Base-by-base conservation (phyloP, 768 basidiomycete genomes). In the Trametes cingulata region DNA sequence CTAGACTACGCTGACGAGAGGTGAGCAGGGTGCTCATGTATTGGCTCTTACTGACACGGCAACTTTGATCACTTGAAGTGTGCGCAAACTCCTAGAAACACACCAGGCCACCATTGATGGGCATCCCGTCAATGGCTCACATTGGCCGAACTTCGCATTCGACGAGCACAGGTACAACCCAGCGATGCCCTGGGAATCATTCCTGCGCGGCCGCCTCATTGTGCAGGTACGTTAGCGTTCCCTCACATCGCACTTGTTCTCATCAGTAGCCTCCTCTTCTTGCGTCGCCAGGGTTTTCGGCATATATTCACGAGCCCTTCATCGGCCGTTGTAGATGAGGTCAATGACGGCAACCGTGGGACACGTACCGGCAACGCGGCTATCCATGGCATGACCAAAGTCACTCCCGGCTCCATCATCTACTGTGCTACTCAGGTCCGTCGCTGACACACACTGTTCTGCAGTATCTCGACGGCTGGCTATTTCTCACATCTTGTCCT, bases 281-380 rank as follows among this genome's bases (percentile, higher is more conserved):
- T 17, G 8, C 6, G 14, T 17, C 6, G 5, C 5, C 20, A 53
- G 52, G 40, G 40, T 4, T 41, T 29, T 17, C 40, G 39, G 14
- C 52, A 53, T 12, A 25, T 53, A 24, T 53, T 53, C 15, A 41
- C 40, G 7, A 42, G 40, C 4, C 52, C 52, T 0, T 42, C 52
- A 14, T 53, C 52, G 6, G 52, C 52, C 1, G 7, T 15, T 6
- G 25, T 15, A 2, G 25, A 53, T 24, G 25, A 27, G 15, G 17
- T 27, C 7, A 9, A 24, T 4, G 17, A 22, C 3, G 7, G 5
- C 9, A 25, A 7, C 13, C 52, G 52, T 17, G 39, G 40, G 3
- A 53, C 52, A 6, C 52, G 52, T 10, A 15, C 37, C 19, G 52
- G 52, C 3, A 53, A 53, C 22, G 52, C 52, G 3, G 52, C 52